phyloP scores from a whole-genome alignment of 2,329 filamentous ascomycete genomes.

The Xylaria sp. region DNA sequence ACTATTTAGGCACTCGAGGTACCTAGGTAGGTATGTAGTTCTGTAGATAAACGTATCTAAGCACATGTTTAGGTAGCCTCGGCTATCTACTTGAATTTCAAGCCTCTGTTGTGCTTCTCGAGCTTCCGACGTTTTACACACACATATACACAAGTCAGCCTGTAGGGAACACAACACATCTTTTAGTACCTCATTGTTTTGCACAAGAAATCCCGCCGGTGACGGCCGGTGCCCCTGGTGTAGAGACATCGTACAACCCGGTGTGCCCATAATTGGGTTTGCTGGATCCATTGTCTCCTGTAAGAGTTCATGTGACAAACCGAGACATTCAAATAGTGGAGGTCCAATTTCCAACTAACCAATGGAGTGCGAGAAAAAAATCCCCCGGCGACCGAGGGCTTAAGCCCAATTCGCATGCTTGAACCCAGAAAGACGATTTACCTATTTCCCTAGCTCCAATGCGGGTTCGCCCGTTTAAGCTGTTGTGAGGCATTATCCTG shows the following conservation, averaged over 20 bases:
- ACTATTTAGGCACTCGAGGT: not conserved
- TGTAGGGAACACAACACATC: not conserved
- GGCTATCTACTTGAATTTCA: too few relatives aligned
- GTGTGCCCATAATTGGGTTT: not conserved
- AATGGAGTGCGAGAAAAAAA: conserved; percentile 13
- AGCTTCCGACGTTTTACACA: too few relatives aligned
- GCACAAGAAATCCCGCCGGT: not conserved
- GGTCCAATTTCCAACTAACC: conserved; percentile 31
- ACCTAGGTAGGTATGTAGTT: not conserved
- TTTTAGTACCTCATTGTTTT: not conserved
- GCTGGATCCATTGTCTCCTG: not conserved
- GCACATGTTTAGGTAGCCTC: too few relatives aligned
- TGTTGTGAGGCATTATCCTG: conserved; percentile 4
- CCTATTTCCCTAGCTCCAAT: not conserved
- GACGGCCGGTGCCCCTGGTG: too few relatives aligned
- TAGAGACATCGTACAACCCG: too few relatives aligned
- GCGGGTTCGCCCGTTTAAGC: not conserved
- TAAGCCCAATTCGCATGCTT: not conserved
- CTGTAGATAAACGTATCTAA: too few relatives aligned
- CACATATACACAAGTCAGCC: too few relatives aligned
- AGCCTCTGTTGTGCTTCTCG: too few relatives aligned
- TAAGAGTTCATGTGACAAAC: conserved; percentile 33
- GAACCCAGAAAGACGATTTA: too few relatives aligned
- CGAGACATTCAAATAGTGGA: conserved; percentile 24
- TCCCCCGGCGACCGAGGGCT: conserved; percentile 17